Conservation (phyloP, 2,329 filamentous ascomycete species). For the Paracoccidioides brasiliensis region DNA sequence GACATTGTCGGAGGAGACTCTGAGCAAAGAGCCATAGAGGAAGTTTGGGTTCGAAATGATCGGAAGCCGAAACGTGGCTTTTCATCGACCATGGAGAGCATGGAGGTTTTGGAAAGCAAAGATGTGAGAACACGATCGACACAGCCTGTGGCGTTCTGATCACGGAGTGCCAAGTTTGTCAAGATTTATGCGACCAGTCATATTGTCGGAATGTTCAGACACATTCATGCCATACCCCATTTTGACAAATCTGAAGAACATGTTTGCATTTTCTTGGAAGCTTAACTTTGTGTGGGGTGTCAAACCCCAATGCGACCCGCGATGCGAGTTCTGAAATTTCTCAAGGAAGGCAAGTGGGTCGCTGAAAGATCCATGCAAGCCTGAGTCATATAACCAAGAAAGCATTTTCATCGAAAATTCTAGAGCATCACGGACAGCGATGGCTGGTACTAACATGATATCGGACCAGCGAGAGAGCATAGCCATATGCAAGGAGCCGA, state of each 20-base stretch:
- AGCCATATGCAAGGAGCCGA: neutral
- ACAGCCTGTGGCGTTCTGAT: neutral
- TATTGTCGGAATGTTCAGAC: neutral
- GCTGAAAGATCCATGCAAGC: neutral
- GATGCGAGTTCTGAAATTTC: neutral
- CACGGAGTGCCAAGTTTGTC: neutral
- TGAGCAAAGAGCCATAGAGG: neutral
- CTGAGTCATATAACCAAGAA: neutral
- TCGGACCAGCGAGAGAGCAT: neutral
- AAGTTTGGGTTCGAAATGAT: neutral
- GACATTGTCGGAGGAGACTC: neutral
- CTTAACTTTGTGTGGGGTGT: neutral
- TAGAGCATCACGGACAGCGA: neutral
- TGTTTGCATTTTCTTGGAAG: neutral
- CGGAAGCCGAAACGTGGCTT: neutral
- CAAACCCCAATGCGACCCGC: neutral
- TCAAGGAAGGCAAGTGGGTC: neutral
- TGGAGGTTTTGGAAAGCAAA: neutral
- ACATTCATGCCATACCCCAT: neutral
- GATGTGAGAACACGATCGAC: neutral
- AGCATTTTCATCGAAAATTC: constrained; percentile 1
- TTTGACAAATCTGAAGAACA: neutral
- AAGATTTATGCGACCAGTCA: neutral
- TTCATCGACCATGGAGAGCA: too few relatives aligned
- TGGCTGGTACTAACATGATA: neutral